Evolutionary conservation across 345 rosid species (phyloP).

Genomic region (Gossypium raimondii): DNA sequence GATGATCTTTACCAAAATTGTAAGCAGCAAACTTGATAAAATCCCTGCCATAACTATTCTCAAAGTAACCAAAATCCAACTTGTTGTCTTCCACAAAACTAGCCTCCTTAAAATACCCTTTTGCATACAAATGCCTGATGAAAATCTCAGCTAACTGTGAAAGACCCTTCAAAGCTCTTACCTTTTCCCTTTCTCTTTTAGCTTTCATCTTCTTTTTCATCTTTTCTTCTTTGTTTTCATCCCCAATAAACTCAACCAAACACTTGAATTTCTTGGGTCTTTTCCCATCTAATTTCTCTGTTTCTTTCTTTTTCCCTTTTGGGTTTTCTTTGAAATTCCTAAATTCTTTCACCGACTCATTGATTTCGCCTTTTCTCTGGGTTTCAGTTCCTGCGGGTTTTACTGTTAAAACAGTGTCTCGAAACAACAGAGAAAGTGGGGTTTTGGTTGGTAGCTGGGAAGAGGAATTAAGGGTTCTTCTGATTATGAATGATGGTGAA

Average conservation of each 20-base stretch:
- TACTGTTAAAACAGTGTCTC: constrained; percentile 47
- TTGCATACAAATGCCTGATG: constrained; percentile 44
- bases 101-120: constrained; percentile 67
- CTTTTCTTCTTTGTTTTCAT: constrained; percentile 2
- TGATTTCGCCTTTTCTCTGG: constrained; percentile 15
- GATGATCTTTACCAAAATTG: constrained; percentile 61
- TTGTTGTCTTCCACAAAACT: constrained; percentile 43
- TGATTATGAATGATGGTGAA: constrained; percentile 16
- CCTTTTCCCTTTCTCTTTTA: constrained; percentile 10
- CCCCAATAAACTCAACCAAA: constrained; percentile 24
- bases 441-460: constrained; percentile 26
- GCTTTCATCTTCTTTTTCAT: neutral
- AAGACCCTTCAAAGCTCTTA: constrained; percentile 44
- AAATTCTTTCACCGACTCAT: constrained; percentile 41
- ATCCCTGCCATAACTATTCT: constrained; percentile 50
- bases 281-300: neutral
- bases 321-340: constrained; percentile 30
- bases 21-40: constrained; percentile 53
- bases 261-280: constrained; percentile 17
- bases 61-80: constrained; percentile 47
- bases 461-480: constrained; percentile 25
- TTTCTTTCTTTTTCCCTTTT: neutral
- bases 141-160: constrained; percentile 47
- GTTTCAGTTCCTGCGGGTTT: constrained; percentile 22
- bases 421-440: constrained; percentile 41